phyloP scores from a whole-genome alignment of 1,284 basidiomycete species.

The Trichosporon sp. region DNA sequence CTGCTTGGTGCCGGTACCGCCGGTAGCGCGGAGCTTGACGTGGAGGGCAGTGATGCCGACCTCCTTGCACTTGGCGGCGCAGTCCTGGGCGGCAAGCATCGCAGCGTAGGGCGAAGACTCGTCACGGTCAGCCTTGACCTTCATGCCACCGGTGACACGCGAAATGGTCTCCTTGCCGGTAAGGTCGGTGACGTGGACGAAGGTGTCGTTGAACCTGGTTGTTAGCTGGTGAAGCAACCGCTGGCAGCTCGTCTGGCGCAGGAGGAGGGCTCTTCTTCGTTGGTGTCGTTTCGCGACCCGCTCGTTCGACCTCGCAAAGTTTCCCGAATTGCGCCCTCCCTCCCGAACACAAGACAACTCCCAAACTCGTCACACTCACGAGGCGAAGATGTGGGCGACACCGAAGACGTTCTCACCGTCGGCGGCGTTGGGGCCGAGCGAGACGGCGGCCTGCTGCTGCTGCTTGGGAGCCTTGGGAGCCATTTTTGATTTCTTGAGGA shows the following conservation, averaged over 20 bases:
- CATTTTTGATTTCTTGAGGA: slow-evolving; percentile 18
- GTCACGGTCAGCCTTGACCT: slow-evolving; percentile 99
- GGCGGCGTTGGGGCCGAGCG: slow-evolving; percentile 86
- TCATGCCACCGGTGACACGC: slow-evolving; percentile 99
- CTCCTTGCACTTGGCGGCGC: slow-evolving; percentile 93
- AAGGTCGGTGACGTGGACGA: slow-evolving; percentile 98
- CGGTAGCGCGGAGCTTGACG: slow-evolving; percentile 90
- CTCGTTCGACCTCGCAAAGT: not conserved
- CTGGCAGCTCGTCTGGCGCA: not conserved
- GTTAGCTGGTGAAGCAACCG: not conserved
- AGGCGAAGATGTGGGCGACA: slow-evolving; percentile 94
- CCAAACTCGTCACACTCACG: slow-evolving; percentile 49
- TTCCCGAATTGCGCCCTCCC: not conserved
- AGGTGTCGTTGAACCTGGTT: slow-evolving; percentile 89
- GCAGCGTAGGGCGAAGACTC: slow-evolving; percentile 98
- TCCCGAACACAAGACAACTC: not conserved
- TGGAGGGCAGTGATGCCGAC: slow-evolving; percentile 92
- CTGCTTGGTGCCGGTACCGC: slow-evolving; percentile 97
- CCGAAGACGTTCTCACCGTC: slow-evolving; percentile 95
- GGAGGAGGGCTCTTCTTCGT: not conserved
- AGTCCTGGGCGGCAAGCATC: slow-evolving; percentile 98
- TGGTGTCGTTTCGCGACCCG: not conserved
- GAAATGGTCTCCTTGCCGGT: slow-evolving; percentile 98
- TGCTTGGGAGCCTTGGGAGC: slow-evolving; percentile 50
- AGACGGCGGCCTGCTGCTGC: slow-evolving; percentile 70